Evolutionary conservation across 2,329 filamentous ascomycete species (phyloP).

Genomic region (Botrytis pseudocinerea): DNA sequence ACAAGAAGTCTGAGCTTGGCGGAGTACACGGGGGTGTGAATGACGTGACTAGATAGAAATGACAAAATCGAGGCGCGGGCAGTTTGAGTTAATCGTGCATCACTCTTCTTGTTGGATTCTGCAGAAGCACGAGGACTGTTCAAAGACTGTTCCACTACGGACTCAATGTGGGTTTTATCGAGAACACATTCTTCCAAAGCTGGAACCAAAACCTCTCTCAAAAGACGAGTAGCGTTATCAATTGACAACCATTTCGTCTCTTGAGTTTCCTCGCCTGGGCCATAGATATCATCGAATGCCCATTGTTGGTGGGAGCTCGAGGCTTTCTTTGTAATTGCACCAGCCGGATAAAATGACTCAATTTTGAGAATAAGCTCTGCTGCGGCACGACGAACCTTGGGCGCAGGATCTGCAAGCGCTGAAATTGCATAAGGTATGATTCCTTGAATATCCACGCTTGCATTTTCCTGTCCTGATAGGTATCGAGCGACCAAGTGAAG

Average conservation of each 20-base stretch:
- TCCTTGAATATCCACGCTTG: conserved; percentile 68
- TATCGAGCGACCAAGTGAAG: conserved; percentile 63
- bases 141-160: conserved; percentile 61
- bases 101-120: conserved; percentile 48
- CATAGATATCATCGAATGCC: conserved; percentile 67
- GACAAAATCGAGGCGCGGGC: conserved; percentile 64
- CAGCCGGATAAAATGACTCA: conserved; percentile 49
- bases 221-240: conserved; percentile 59
- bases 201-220: conserved; percentile 69
- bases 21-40: conserved; percentile 64
- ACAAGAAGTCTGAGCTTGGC: conserved; percentile 73
- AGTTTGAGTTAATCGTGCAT: conserved; percentile 54
- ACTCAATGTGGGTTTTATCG: conserved; percentile 69
- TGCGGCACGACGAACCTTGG: conserved; percentile 74
- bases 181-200: conserved; percentile 83
- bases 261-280: conserved; percentile 49
- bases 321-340: conserved; percentile 45
- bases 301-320: conserved; percentile 48
- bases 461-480: conserved; percentile 53
- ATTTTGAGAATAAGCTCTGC: conserved; percentile 64
- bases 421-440: conserved; percentile 79
- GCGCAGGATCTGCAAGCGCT: conserved; percentile 73
- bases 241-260: conserved; percentile 57
- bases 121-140: conserved; percentile 51
- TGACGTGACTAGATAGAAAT: conserved; percentile 73